Conservation (phyloP, 2,329 filamentous ascomycete species). For the Clarireedia hainanense region DNA sequence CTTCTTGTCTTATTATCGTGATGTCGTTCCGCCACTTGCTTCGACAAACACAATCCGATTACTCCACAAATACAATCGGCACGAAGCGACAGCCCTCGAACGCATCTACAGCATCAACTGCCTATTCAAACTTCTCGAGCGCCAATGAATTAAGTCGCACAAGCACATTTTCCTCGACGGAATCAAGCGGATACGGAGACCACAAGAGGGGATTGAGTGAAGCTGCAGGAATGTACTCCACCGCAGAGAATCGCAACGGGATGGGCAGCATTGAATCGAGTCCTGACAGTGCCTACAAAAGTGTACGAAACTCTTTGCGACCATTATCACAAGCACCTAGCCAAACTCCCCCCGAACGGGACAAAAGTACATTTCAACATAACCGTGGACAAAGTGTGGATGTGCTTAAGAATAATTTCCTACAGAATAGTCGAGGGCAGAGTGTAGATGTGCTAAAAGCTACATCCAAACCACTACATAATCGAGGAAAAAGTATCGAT, state of each 20-base stretch:
- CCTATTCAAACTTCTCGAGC: constrained; percentile 47
- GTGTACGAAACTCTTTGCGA: constrained; percentile 67
- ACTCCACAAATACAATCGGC: constrained; percentile 18
- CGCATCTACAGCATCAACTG: constrained; percentile 62
- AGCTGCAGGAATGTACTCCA: constrained; percentile 46
- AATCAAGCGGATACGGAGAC: constrained; percentile 51
- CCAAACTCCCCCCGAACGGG: constrained; percentile 32
- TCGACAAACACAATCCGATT: constrained; percentile 48
- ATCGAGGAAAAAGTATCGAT: constrained; percentile 21
- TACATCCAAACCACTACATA: constrained; percentile 32
- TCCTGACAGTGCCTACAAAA: constrained; percentile 61
- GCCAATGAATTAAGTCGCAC: constrained; percentile 50
- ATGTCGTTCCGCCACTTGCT: constrained; percentile 55
- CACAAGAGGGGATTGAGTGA: constrained; percentile 76
- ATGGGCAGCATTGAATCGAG: constrained; percentile 34
- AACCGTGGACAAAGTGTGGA: constrained; percentile 51
- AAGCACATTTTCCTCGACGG: constrained; percentile 65
- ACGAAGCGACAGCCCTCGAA: constrained; percentile 58
- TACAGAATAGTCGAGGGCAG: constrained; percentile 35
- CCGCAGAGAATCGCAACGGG: constrained; percentile 39
- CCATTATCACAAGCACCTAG: constrained; percentile 62
- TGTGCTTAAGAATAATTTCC: constrained; percentile 45
- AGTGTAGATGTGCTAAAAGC: constrained; percentile 55
- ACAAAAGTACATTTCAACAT: constrained; percentile 25
- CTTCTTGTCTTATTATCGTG: constrained; percentile 19